Evolutionary conservation across 352 stramenopile species (phyloP).

Genomic region (Pythium grandisporangium): DNA sequence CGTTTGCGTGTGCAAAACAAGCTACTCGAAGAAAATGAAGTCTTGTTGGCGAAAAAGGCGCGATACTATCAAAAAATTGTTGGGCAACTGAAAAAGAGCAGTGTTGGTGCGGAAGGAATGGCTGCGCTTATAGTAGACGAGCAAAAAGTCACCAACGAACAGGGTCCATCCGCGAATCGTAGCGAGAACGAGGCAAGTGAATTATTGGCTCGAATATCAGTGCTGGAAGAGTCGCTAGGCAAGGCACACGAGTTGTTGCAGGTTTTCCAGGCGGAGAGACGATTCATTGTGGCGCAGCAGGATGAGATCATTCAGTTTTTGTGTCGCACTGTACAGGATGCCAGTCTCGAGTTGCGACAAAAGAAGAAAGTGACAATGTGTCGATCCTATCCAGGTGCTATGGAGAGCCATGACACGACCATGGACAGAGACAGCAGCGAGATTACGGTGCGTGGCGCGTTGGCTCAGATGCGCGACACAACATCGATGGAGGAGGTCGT

Average conservation of each 20-base stretch:
- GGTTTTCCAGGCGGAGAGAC: slow-evolving; percentile 40
- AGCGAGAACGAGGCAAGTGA: slow-evolving; percentile 6
- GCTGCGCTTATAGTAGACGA: slow-evolving; percentile 1
- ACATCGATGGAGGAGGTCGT: slow-evolving; percentile 32
- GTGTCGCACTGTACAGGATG: slow-evolving; percentile 25
- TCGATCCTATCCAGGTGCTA: neutral
- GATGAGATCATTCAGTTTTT: slow-evolving; percentile 65
- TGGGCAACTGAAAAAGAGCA: slow-evolving; percentile 22
- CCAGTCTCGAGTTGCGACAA: slow-evolving; percentile 7
- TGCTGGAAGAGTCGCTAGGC: slow-evolving; percentile 20
- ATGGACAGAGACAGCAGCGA: neutral
- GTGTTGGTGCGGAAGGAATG: neutral
- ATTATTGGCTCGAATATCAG: slow-evolving; percentile 6
- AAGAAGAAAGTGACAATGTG: too few relatives aligned
- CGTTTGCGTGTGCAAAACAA: slow-evolving; percentile 36
- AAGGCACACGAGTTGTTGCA: slow-evolving; percentile 36
- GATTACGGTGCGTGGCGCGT: slow-evolving; percentile 1
- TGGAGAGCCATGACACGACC: slow-evolving; percentile 1
- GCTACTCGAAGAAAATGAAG: slow-evolving; percentile 40
- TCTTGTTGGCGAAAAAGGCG: slow-evolving; percentile 50
- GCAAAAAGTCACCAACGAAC: slow-evolving; percentile 3
- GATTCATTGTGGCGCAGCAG: slow-evolving; percentile 46
- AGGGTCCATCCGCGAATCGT: too few relatives aligned
- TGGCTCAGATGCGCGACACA: slow-evolving; percentile 16
- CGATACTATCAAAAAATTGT: slow-evolving; percentile 68